Evolutionary conservation across 306 rosid genomes (phyloP).

Genomic region (Gillenia trifoliata): DNA sequence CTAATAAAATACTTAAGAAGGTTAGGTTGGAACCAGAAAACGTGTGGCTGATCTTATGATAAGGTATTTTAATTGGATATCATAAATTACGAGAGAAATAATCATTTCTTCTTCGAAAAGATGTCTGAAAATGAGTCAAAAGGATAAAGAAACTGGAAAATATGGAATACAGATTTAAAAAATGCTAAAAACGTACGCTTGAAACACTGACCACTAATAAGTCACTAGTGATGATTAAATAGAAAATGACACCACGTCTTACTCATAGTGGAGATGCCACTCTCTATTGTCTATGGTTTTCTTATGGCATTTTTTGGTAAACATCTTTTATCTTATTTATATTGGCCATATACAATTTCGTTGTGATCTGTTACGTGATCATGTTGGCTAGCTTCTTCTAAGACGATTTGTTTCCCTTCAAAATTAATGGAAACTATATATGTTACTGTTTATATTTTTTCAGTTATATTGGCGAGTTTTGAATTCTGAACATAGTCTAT

Average conservation of each 20-base stretch:
- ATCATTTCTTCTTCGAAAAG: neutral
- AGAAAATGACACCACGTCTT: constrained; percentile 20
- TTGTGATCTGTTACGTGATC: neutral
- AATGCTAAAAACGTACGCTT: neutral
- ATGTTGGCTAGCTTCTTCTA: neutral
- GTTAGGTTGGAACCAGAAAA: neutral
- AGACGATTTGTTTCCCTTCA: neutral
- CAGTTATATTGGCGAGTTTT: neutral
- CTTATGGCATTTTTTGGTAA: neutral
- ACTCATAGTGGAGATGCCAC: constrained; percentile 24
- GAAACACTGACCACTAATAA: neutral
- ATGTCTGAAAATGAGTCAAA: neutral
- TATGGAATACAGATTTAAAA: neutral
- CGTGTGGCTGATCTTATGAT: neutral
- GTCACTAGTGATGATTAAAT: neutral
- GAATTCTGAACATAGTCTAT: neutral
- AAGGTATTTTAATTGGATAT: neutral
- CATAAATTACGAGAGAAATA: neutral
- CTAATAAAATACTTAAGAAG: no score
- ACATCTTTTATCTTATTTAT: neutral
- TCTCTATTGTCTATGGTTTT: constrained; percentile 3
- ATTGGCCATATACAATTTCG: neutral
- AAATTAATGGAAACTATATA: neutral
- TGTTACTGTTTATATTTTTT: neutral
- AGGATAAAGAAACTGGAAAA: neutral